phyloP scores from a whole-genome alignment of 192 early-diverging fungal species.

The Mortierella alpina region DNA sequence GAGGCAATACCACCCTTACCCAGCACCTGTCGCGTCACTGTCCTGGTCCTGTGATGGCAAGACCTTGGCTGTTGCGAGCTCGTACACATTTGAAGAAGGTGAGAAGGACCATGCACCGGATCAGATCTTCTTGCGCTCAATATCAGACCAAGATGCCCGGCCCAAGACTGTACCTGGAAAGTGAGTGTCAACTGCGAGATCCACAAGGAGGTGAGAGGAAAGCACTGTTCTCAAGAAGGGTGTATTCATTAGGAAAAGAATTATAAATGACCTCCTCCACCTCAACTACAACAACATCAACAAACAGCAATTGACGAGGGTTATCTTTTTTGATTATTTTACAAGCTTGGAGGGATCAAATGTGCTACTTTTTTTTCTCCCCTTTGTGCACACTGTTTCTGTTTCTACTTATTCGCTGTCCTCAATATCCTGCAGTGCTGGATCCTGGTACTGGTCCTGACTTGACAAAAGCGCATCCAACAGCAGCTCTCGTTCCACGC shows the following conservation, averaged over 20 bases:
- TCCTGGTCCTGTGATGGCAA: constrained; percentile 85
- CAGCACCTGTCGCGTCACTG: constrained; percentile 83
- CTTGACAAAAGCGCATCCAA: constrained; percentile 29
- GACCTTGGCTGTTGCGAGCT: constrained; percentile 85
- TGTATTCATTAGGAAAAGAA: too few species aligned
- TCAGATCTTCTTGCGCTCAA: constrained; percentile 79
- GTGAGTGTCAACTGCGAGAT: constrained; percentile 28
- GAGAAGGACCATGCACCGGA: constrained; percentile 88
- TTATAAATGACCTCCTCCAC: too few species aligned
- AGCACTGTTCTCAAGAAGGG: too few species aligned
- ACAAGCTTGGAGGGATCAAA: background rate
- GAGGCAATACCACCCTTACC: constrained; percentile 83
- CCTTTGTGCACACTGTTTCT: background rate
- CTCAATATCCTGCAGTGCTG: constrained; percentile 32
- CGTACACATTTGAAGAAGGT: constrained; percentile 96
- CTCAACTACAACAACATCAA: too few species aligned
- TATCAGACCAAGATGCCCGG: constrained; percentile 58
- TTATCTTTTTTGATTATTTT: background rate
- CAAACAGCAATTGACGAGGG: background rate
- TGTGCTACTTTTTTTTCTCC: background rate
- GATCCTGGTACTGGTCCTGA: constrained; percentile 39
- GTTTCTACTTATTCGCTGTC: constrained; percentile 27
- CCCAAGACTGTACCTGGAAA: constrained; percentile 43
- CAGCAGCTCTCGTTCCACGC: constrained; percentile 29
- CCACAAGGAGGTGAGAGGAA: background rate